A percentile compares a stretch with the other conserved stretches of the same genome.
Evolutionary conservation across 129 eudicot genomes (phyloP).

Genomic region (Smallanthus sonchifolius): DNA sequence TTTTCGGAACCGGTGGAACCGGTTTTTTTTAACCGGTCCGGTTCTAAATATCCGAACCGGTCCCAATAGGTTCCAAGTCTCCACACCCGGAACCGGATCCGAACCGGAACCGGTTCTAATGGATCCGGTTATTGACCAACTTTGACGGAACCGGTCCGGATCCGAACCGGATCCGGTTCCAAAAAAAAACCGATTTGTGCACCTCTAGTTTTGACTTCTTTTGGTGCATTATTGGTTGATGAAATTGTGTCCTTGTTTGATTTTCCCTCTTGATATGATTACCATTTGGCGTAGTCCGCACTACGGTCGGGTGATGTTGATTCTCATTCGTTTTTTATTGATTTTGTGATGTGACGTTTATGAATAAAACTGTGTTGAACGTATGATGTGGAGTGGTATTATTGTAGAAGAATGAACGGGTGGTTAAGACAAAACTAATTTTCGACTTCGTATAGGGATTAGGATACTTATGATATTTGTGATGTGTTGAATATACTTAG

Average conservation of each 20-base stretch:
- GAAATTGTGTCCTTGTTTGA: conserved; percentile 17
- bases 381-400: neutral
- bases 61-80: no score
- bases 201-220: conserved; percentile 37
- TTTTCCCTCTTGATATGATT: conserved; percentile 15
- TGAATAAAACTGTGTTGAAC: neutral
- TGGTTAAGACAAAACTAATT: neutral
- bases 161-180: no score
- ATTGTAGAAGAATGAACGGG: neutral
- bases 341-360: neutral
- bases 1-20: no score
- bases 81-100: no score
- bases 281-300: neutral
- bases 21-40: no score
- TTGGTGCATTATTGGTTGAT: conserved; percentile 28
- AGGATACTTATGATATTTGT: no score
- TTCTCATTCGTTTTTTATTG: neutral
- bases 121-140: no score
- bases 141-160: no score
- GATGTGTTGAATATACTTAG: no score
- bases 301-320: neutral
- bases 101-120: no score
- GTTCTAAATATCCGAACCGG: no score
- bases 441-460: neutral
- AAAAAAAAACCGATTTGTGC: no score